phyloP scores from a whole-genome alignment of 306 rosid genomes.

The Trifolium dubium region DNA sequence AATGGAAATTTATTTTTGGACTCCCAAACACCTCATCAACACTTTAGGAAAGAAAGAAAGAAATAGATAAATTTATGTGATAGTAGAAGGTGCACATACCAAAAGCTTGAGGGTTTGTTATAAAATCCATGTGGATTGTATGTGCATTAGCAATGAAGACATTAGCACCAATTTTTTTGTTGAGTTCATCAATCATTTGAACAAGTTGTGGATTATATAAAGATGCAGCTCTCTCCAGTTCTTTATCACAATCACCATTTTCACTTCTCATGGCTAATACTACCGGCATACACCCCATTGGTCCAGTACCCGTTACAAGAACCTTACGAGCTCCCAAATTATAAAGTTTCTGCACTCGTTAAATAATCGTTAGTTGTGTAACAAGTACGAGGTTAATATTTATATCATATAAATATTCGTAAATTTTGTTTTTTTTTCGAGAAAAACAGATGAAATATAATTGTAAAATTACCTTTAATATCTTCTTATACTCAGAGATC shows the following conservation, averaged over 20 bases:
- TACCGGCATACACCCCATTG: constrained; percentile 81
- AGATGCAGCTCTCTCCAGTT: constrained; percentile 70
- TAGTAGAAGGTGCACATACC: constrained; percentile 44
- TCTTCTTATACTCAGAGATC: not conserved
- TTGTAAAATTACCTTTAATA: not conserved
- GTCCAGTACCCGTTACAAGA: constrained; percentile 76
- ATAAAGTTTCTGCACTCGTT: constrained; percentile 57
- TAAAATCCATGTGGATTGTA: constrained; percentile 66
- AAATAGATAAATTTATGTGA: no score
- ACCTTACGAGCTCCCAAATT: constrained; percentile 74
- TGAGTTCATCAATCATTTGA: constrained; percentile 51
- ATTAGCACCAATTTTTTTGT: constrained; percentile 54
- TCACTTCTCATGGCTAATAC: constrained; percentile 62
- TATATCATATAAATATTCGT: no score
- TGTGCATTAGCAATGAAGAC: constrained; percentile 61
- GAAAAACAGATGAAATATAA: not conserved
- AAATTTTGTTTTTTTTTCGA: no score
- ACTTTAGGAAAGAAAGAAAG: no score
- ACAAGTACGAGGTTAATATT: no score
- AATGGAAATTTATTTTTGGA: no score
- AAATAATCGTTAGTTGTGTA: no score
- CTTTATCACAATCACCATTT: constrained; percentile 61
- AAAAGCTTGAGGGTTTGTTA: constrained; percentile 56
- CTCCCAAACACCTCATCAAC: no score
- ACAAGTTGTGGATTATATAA: constrained; percentile 72